Evolutionary conservation across 305 asterid genomes (phyloP).

Genomic region (Euphrasia arctica): DNA sequence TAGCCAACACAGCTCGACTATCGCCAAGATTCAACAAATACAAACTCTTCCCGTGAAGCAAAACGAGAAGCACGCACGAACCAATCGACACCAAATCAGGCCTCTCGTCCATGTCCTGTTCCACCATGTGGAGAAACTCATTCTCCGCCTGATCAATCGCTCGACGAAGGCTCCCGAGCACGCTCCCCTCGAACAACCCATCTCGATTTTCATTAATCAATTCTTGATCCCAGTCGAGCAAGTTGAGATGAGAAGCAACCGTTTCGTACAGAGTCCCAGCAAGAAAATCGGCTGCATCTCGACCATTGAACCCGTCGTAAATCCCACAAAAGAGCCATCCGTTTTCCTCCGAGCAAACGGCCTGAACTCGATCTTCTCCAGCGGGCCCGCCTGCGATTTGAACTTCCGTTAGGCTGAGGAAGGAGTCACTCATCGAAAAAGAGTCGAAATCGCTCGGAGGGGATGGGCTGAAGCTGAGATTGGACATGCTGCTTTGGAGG

Average conservation of each 20-base stretch:
- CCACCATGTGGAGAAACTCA: conserved; percentile 88
- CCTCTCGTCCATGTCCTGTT: conserved; percentile 94
- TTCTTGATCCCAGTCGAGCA: conserved; percentile 55
- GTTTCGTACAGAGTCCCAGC: conserved; percentile 85
- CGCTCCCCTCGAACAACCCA: conserved; percentile 41
- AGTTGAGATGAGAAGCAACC: conserved; percentile 54
- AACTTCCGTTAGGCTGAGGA: conserved; percentile 58
- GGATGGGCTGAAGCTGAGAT: conserved; percentile 73
- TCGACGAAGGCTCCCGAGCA: conserved; percentile 58
- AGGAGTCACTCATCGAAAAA: conserved; percentile 54
- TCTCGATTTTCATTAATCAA: background rate
- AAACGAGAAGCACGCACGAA: conserved; percentile 66
- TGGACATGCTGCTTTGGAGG: conserved; percentile 68
- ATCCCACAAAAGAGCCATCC: conserved; percentile 87
- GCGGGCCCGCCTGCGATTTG: conserved; percentile 98
- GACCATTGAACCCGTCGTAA: conserved; percentile 90
- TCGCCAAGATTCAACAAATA: conserved; percentile 82
- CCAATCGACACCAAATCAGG: conserved; percentile 90
- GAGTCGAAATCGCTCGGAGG: conserved; percentile 61
- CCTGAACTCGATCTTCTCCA: conserved; percentile 94
- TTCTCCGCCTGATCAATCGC: conserved; percentile 73
- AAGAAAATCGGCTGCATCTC: conserved; percentile 96
- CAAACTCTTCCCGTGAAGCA: conserved; percentile 76
- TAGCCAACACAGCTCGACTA: conserved; percentile 90
- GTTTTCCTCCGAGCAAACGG: conserved; percentile 86